Conservation (phyloP, 2,329 filamentous ascomycete genomes). For the Onygenales sp. region DNA sequence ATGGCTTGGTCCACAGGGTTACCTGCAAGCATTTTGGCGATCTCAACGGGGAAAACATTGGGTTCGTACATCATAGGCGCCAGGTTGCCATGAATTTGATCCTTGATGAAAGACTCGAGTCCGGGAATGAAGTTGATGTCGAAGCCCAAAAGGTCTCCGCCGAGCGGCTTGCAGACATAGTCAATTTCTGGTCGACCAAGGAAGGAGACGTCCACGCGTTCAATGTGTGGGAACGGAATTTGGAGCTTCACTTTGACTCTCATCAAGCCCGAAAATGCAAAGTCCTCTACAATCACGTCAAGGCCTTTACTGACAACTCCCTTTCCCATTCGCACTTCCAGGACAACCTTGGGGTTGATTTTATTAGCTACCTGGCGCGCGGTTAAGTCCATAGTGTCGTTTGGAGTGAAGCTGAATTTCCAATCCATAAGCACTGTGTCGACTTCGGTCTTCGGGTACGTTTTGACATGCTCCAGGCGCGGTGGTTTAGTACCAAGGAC, state of each 20-base stretch:
- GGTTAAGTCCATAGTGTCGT: constrained; percentile 87
- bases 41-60: constrained; percentile 96
- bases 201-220: constrained; percentile 92
- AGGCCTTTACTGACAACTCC: constrained; percentile 95
- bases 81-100: constrained; percentile 90
- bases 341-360: constrained; percentile 90
- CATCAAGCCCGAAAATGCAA: constrained; percentile 94
- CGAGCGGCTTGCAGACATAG: constrained; percentile 95
- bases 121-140: constrained; percentile 99
- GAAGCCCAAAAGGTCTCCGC: constrained; percentile 90
- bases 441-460: constrained; percentile 89
- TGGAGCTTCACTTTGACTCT: constrained; percentile 96
- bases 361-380: constrained; percentile 84
- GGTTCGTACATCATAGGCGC: constrained; percentile 97
- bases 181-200: constrained; percentile 81
- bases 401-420: constrained; percentile 99
- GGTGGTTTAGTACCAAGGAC: constrained; percentile 91
- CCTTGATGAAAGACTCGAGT: constrained; percentile 84
- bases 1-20: constrained; percentile 92
- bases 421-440: constrained; percentile 98
- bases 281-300: constrained; percentile 95
- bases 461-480: constrained; percentile 94
- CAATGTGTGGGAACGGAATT: constrained; percentile 88
- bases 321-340: constrained; percentile 91
- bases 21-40: constrained; percentile 95